Base-by-base conservation (phyloP, 2,329 filamentous ascomycete genomes). In the Aspergillus hiratsukae region DNA sequence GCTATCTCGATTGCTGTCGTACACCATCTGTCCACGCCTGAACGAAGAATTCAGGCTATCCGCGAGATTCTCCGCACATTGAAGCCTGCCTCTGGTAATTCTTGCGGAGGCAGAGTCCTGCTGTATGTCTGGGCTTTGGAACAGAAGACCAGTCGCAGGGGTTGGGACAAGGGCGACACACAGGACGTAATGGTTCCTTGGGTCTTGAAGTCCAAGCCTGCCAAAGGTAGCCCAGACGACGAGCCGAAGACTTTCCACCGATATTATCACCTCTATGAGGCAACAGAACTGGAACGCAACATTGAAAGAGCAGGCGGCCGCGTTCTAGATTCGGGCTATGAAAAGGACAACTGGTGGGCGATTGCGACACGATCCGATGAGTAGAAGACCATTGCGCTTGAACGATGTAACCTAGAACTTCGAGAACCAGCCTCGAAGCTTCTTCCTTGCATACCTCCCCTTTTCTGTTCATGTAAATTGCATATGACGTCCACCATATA, bases 301-400 rank as follows among this genome's bases (percentile, higher is more conserved):
- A 83, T 96, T 56, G 72, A 74, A 51, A 80, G 82, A 17, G 92
- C 88, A 21, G 91, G 91, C 19, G 94, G 92, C 7, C 76, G 75
- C 50, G 85, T 97, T 14, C 66, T 94, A 25, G 87, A 90, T 62
- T 85, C 85, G 58, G 94, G 94, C 35, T 99, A 97, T 75, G 94
- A 99, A 71, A 92, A 87, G 77, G 94, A 97, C 71, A 99, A 99
- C 76, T 97, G 94, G 94, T 99, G 93, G 93, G 91, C 87, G 53
- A 87, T 96, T 70, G 82, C 80, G 56, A 72, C 73, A 59, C 69
- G 74, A 55, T 48, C 46, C 56, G 54, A 62, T 54, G 57, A 66
- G 21, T 46, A 46, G 21, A 63, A 51, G 60, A 61, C 55, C 55
- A 53, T 50, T 55, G 58, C 61, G 59, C 59, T 52, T 56, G 51